Percentiles rank a stretch among this genome's conserved stretches.
phyloP scores from a whole-genome alignment of 2,329 filamentous ascomycete genomes.

The Beauveria medogensis region DNA sequence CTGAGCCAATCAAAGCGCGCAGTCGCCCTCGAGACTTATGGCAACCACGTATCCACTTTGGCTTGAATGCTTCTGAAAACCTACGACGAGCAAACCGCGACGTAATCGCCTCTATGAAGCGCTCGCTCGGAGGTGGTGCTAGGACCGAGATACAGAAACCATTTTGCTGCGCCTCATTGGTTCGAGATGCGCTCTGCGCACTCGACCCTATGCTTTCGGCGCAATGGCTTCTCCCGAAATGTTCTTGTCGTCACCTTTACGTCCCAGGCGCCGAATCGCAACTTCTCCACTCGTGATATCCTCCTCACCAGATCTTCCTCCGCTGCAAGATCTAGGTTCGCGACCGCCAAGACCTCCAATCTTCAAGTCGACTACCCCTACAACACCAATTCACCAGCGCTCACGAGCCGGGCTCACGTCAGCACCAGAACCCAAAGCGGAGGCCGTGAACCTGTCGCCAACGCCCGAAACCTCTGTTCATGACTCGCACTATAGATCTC shows the following conservation, averaged over 20 bases:
- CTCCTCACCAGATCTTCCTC: constrained; percentile 49
- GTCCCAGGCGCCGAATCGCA: constrained; percentile 25
- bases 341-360: constrained; percentile 18
- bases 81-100: not conserved
- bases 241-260: constrained; percentile 23
- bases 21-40: constrained; percentile 1
- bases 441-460: not conserved
- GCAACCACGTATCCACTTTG: not conserved
- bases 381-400: not conserved
- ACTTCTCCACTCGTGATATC: constrained; percentile 27
- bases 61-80: not conserved
- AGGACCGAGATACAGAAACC: not conserved
- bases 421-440: not conserved
- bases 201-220: constrained; percentile 21
- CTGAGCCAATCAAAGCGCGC: not conserved
- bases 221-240: constrained; percentile 27
- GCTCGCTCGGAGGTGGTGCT: not conserved
- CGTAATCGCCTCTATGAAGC: not conserved
- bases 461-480: not conserved
- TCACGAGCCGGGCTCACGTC: not conserved
- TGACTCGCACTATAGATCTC: constrained; percentile 1
- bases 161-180: constrained; percentile 12
- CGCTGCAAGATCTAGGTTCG: constrained; percentile 39
- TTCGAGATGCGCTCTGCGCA: constrained; percentile 41
- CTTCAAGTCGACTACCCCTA: not conserved